These are phyloP conservation scores for Yarrowia galli DNA, from an alignment of 1,139 yeast genomes.

Conservation along the genomic window DNA sequence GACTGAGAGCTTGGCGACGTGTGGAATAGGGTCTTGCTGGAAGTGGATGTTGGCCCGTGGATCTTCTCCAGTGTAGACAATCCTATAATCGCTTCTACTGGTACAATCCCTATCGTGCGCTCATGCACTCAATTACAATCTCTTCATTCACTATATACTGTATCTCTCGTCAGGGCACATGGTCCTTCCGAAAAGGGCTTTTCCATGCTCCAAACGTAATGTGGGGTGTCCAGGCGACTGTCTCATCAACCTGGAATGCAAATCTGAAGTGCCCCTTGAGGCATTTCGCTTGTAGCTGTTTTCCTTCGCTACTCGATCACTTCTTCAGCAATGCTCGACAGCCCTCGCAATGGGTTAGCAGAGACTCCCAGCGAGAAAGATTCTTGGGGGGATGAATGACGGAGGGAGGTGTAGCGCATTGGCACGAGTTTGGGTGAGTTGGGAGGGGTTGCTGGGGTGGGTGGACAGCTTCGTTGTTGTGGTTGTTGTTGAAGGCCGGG, in stretches of 20 bases:
- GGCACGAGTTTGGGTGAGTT: conserved; percentile 4
- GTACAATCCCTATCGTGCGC: too few species aligned
- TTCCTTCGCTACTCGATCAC: not conserved
- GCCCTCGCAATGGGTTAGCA: conserved; percentile 6
- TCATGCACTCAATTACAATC: too few species aligned
- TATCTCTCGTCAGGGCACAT: too few species aligned
- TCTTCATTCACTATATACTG: too few species aligned
- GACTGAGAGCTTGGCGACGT: not conserved
- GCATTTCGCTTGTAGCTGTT: not conserved
- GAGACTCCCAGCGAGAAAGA: conserved; percentile 11
- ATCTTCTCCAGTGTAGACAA: too few species aligned
- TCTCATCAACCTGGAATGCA: conserved; percentile 1
- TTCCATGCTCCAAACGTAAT: not conserved
- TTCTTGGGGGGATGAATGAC: conserved; percentile 7
- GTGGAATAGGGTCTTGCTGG: too few species aligned
- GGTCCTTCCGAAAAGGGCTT: too few species aligned
- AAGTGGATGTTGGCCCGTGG: too few species aligned
- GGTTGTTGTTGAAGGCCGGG: not conserved
- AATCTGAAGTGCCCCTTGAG: not conserved
- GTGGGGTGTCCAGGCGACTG: not conserved
- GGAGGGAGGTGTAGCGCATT: conserved; percentile 6
- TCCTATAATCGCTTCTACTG: too few species aligned
- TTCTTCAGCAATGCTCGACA: conserved; percentile 14
- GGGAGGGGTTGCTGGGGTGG: conserved; percentile 1
- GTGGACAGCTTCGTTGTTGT: not conserved